Base-by-base conservation (phyloP, 768 basidiomycete genomes). In the Tremella yokohamensis region DNA sequence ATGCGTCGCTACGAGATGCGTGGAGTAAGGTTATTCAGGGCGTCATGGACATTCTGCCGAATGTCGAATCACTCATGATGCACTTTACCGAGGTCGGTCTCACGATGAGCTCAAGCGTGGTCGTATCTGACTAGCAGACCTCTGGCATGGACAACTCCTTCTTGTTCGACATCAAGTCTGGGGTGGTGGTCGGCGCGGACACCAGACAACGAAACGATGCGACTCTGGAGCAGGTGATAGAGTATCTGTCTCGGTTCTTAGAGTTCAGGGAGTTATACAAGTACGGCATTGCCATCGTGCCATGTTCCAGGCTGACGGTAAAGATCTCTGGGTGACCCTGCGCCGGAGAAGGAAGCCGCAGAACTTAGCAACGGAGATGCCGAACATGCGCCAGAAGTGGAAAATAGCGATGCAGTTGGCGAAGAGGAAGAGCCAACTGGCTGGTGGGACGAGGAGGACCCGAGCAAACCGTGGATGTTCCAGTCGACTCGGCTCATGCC, bases 81-180 rank as follows among this genome's bases (percentile, higher is more conserved):
- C 64, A 77, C 42, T 73, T 79, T 34, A 77, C 76, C 25, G 73
- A 74, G 57, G 78, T 78, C 55, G 2, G 18, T 22, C 12, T 16
- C 18, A 9, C 25, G 15, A 34, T 34, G 29, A 34, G 29, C 29
- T 34, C 11, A n/a, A n/a, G n/a, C n/a, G n/a, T n/a, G n/a, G n/a
- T n/a, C n/a, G 6, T 34, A 6, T 4, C 29, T 34, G 6, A 34
- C 4, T 34, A 34, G 4, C 29, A 94, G 90, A 90, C 90, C 60
- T 92, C 89, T 1, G 88, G 89, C 68, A 88, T 92, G 26, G 86
- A 89, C 38, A 98, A 98, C 74, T 89, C 91, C 0, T 98, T 93
- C 72, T 78, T 98, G 13, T 97, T 94, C 65, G 93, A 98, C 70
- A 85, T 84, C 16, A 81, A 81, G 3, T 90, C 90, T 20, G 82